Evolutionary conservation across 164 flowering plant species (phyloP).

Genomic region (Kingdonia uniflora): DNA sequence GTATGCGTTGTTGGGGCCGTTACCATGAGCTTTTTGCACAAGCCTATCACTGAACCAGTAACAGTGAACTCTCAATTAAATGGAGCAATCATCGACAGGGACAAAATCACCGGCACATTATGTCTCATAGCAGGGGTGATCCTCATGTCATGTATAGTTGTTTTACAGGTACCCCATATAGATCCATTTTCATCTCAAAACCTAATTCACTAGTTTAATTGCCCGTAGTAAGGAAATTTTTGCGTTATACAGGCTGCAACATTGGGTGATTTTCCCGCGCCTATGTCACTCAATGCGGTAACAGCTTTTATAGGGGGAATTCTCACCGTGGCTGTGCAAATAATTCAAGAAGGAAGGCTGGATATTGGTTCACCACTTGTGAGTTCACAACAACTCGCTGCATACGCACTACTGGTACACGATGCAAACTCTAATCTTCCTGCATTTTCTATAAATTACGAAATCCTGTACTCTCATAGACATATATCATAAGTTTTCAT

Average conservation of each 20-base stretch:
- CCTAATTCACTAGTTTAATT: no score
- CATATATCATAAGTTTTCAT: background rate
- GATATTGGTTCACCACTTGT: constrained; percentile 19
- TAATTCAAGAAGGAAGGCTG: constrained; percentile 30
- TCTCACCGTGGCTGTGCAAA: constrained; percentile 24
- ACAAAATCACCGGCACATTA: no score
- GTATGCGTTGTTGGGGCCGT: constrained; percentile 68
- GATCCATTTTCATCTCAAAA: no score
- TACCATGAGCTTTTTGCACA: constrained; percentile 39
- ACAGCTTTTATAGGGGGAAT: constrained; percentile 55
- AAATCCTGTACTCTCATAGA: no score
- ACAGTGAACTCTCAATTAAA: no score
- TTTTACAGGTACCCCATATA: constrained; percentile 54
- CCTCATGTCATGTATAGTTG: no score
- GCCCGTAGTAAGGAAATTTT: background rate
- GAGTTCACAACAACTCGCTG: constrained; percentile 18
- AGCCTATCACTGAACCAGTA: no score
- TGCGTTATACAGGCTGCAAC: constrained; percentile 41
- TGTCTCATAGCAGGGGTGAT: no score
- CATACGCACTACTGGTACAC: constrained; percentile 42
- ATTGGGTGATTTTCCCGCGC: constrained; percentile 72
- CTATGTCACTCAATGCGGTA: constrained; percentile 52
- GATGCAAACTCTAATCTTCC: background rate
- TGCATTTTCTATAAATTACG: no score
- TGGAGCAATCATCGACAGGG: no score